phyloP scores from a whole-genome alignment of 2,329 filamentous ascomycete genomes.

The Penicillium brasilianum region DNA sequence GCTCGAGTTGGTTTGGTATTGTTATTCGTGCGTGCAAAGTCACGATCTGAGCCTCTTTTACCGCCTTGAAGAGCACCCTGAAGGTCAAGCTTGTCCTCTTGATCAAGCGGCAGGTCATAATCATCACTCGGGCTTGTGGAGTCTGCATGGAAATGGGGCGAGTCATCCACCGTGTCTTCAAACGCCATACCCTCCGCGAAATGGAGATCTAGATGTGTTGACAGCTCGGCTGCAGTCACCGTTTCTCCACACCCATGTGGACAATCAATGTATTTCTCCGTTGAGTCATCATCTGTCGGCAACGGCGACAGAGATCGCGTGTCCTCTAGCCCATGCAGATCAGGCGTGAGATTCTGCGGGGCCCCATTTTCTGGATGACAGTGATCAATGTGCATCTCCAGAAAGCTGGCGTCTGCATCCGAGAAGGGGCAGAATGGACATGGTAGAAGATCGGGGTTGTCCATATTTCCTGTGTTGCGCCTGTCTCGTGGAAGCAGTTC shows the following conservation, averaged over 20 bases:
- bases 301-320: conserved; percentile 3
- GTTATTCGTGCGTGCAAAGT: conserved; percentile 18
- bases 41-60: conserved; percentile 23
- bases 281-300: conserved; percentile 19
- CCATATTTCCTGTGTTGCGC: conserved; percentile 21
- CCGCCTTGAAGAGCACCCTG: conserved; percentile 14
- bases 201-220: conserved; percentile 66
- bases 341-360: conserved; percentile 29
- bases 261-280: conserved; percentile 56
- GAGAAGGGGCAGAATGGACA: conserved; percentile 55
- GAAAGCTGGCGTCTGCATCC: conserved; percentile 45
- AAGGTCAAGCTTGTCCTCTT: conserved; percentile 18
- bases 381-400: conserved; percentile 52
- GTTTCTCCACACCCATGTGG: conserved; percentile 65
- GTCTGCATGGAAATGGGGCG: conserved; percentile 10
- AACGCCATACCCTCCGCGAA: conserved; percentile 54
- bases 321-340: conserved; percentile 14
- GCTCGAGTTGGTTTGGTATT: conserved; percentile 21
- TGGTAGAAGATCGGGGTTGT: conserved; percentile 27
- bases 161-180: conserved; percentile 41
- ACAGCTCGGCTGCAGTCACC: conserved; percentile 58
- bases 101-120: conserved; percentile 15
- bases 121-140: conserved; percentile 10
- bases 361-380: conserved; percentile 49
- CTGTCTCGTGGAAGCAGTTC: neutral